Conservation (phyloP, 139 green algal species). For the Chlamydomonas eustigma region DNA sequence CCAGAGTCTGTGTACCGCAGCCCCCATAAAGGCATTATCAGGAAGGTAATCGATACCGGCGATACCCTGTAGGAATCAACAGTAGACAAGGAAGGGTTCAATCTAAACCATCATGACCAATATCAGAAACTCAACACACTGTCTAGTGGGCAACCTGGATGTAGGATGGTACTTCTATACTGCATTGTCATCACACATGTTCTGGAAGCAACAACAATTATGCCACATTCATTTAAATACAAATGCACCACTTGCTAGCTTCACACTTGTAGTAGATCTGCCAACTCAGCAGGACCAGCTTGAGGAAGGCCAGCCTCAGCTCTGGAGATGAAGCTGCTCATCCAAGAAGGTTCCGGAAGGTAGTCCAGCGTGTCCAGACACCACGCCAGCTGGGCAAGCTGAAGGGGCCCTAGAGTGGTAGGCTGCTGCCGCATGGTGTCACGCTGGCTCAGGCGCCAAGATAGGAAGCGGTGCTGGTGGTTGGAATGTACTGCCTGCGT, state of each 20-base stretch:
- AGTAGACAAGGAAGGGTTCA: neutral
- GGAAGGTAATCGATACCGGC: slow-evolving; percentile 1
- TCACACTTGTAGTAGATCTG: neutral
- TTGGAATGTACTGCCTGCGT: neutral
- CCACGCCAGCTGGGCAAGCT: slow-evolving; percentile 10
- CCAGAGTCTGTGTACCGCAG: neutral
- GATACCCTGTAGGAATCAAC: neutral
- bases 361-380: slow-evolving; percentile 11
- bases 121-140: no score
- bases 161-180: no score
- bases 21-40: neutral
- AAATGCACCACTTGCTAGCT: no score
- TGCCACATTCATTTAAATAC: no score
- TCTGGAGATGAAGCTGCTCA: neutral
- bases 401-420: neutral
- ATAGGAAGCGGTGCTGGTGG: neutral
- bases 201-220: no score
- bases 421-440: neutral
- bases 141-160: no score
- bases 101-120: no score
- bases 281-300: neutral
- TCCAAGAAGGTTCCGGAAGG: slow-evolving; percentile 1
- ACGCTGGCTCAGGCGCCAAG: neutral
- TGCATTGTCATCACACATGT: no score
- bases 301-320: slow-evolving; percentile 2